phyloP scores from a whole-genome alignment of 345 rosid genomes.

The Citrus mangshanensis region DNA sequence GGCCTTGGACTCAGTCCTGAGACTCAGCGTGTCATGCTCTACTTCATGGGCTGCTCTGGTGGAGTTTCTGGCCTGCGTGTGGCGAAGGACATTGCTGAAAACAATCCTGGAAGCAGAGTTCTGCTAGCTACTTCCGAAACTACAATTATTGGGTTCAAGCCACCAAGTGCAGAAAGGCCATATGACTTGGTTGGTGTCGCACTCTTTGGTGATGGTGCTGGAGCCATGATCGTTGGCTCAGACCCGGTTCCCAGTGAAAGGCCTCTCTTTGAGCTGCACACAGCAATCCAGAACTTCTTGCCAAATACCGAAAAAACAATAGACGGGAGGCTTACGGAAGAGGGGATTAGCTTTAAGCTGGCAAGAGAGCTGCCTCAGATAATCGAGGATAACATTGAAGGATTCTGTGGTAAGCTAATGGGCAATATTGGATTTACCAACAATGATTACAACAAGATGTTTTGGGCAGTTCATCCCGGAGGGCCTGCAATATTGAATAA shows the following conservation, averaged over 20 bases:
- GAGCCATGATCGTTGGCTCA: constrained; percentile 77
- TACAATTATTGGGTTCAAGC: constrained; percentile 88
- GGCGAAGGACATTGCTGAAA: constrained; percentile 93
- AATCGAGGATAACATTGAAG: constrained; percentile 81
- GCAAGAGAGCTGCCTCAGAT: constrained; percentile 89
- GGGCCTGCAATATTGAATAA: constrained; percentile 95
- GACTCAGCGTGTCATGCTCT: constrained; percentile 78
- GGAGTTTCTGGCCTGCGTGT: constrained; percentile 93
- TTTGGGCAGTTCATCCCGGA: constrained; percentile 99
- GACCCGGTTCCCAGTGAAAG: constrained; percentile 56
- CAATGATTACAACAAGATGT: constrained; percentile 64
- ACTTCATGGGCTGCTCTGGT: constrained; percentile 90
- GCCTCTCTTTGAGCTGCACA: constrained; percentile 89
- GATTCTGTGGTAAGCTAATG: constrained; percentile 71
- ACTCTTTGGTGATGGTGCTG: constrained; percentile 91
- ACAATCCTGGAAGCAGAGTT: constrained; percentile 85
- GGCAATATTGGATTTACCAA: constrained; percentile 35
- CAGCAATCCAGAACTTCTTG: constrained; percentile 80
- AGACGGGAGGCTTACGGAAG: constrained; percentile 86
- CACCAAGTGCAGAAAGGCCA: constrained; percentile 80
- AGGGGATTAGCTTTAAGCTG: constrained; percentile 88
- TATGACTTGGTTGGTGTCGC: constrained; percentile 98
- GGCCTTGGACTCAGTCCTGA: constrained; percentile 80
- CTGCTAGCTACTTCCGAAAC: constrained; percentile 90
- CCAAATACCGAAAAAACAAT: constrained; percentile 73